Evolutionary conservation across 495 filamentous ascomycete genomes (phyloP), one percentile per base, ranked within the genome.

Genomic region (Tuber calosporum): DNA sequence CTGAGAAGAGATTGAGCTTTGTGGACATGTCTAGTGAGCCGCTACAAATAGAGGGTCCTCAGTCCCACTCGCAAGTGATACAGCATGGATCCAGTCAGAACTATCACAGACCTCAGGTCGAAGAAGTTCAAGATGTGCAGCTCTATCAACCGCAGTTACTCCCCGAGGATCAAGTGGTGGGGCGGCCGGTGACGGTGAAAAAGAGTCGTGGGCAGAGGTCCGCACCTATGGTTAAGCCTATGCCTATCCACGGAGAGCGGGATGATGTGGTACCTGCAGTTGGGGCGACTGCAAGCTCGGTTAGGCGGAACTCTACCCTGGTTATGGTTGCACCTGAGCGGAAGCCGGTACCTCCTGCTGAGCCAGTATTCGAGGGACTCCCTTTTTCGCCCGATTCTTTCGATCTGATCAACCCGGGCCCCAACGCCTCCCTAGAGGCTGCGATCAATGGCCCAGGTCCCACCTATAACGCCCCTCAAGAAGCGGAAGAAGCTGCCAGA

Each of bases 351-450:
- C 78, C 78, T 45, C 34, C 66, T 15, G 38, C 79, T 7, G 42
- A 43, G 36, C 79, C 78, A 70, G 71, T 79, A 48, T 73, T 81
- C 36, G 74, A 74, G 36, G 88, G 87, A 15, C 84, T 91, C 30
- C 94, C 95, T 0, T 98, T 96, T 79, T 92, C 91, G 26, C 95
- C 96, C 0, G 95, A 98, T 80, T 92, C 91, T 22, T 98, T 92
- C 81, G 88, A 93, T 71, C 85, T 86, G 1, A 85, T 92, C 80
- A 94, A 94, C 77, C 91, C 92, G 36, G 80, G 72, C 7, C 75
- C 86, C 0, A 77, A 82, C 1, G 81, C 85, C 4, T 76, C 82
- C 15, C 82, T 82, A n/a, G 72, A 76, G 13, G 79, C 82, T 22
- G 41, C 82, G 36, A 74, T 75, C 39, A 76, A 73, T 0, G 53